Conservation (phyloP, 768 basidiomycete genomes). For the Boletus patriciae region DNA sequence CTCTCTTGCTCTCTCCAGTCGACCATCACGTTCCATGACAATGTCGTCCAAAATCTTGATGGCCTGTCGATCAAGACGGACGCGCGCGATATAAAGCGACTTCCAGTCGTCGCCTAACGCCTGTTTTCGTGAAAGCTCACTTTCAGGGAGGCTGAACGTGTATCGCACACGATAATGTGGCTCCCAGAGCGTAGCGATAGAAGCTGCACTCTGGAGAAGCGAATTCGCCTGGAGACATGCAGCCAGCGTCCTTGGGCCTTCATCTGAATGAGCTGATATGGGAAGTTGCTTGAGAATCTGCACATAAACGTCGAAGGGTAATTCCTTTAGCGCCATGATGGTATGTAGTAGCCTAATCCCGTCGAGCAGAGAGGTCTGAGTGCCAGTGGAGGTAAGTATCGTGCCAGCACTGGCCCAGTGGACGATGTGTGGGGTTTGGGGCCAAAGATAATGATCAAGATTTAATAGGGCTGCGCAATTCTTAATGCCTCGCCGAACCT, state of each 20-base stretch:
- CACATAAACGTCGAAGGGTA: slow-evolving; percentile 39
- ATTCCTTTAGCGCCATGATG: slow-evolving; percentile 21
- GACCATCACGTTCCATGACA: slow-evolving; percentile 35
- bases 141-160: slow-evolving; percentile 37
- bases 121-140: slow-evolving; percentile 38
- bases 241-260: slow-evolving; percentile 36
- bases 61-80: slow-evolving; percentile 44
- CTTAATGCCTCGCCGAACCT: too few species aligned
- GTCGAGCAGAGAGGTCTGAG: neutral
- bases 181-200: slow-evolving; percentile 47
- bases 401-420: neutral
- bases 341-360: neutral
- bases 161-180: slow-evolving; percentile 53
- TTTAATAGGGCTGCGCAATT: too few species aligned
- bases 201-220: slow-evolving; percentile 46
- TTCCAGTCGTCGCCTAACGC: slow-evolving; percentile 43
- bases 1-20: slow-evolving; percentile 40
- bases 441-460: too few species aligned
- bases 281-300: slow-evolving; percentile 39
- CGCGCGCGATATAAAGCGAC: slow-evolving; percentile 45
- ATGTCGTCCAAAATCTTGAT: slow-evolving; percentile 44
- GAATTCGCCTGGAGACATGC: slow-evolving; percentile 42
- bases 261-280: slow-evolving; percentile 18
- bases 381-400: neutral
- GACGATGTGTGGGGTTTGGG: slow-evolving; percentile 2